Base-by-base conservation (phyloP, 305 asterid species). In the Fraxinus dipetala region DNA sequence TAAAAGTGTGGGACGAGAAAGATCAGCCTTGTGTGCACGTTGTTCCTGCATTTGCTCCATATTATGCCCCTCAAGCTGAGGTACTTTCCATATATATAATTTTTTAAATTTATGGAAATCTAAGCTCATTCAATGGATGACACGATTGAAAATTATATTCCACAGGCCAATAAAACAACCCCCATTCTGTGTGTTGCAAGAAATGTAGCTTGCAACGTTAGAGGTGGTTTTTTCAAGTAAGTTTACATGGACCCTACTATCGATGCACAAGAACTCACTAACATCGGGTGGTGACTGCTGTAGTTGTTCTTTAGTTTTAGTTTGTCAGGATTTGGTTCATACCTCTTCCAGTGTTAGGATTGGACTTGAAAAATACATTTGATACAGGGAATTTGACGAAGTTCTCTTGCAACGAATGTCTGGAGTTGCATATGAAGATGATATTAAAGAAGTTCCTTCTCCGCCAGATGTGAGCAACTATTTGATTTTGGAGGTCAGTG, bases 161-260 rank as follows among this genome's bases (percentile, higher is more conserved):
- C 65, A 43, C 81, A 94, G 98, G 97, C 90, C 81, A 93, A 89
- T 88, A 96, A 89, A 85, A 80, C 94, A 16, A 85, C 91, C 80
- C 97, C 99, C 32, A 93, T 96, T 85, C 95, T 94, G 51, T 96
- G 98, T 84, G 95, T 95, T 83, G 99, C 98, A 20, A 92, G 98
- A 87, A 95, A 94, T 87, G 97, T 95, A 76, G 99, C 99, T 75
- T 95, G 99, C 94, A 93, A 93, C 84, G 96, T 94, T 79, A 90
- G 99, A 85, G 98, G 99, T 79, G 93, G 99, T 81, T 95, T 92
- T 80, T 95, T 94, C 93, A 95, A 94, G 99, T 95, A 95, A 92
- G 97, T 80, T 81, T 59, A 72, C 65, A 28, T 76, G 24, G 22
- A 31, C 54, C 18, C 16, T 13, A 54, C 45, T 43, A 74, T 30